Base-by-base conservation (phyloP, 345 rosid species). In the Populus deltoides region DNA sequence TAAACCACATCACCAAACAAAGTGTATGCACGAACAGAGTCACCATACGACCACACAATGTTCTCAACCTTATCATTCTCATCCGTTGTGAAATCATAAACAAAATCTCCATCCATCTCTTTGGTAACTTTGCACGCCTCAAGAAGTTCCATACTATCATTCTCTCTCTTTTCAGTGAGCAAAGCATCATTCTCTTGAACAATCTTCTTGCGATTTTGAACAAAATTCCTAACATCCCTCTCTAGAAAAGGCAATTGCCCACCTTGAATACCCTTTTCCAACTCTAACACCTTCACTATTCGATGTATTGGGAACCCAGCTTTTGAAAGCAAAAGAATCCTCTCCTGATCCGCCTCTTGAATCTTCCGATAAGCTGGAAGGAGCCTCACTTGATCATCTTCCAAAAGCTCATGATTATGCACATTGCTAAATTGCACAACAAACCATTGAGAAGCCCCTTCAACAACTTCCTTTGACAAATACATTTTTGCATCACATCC, bases 291-390 rank as follows among this genome's bases (percentile, higher is more conserved):
- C 91, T 90, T 92, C 31, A 95, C 94, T n/a, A 93, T 95, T 77
- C 93, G 92, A 72, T 93, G 91, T 33, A 95, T 92, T 0, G 99
- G 96, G 78, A 93, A 95, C 7, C 99, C 99, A 71, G 98, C 99
- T 86, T 93, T 93, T 6, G 97, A 93, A 11, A 95, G 87, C 80
- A 95, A 81, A 41, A 95, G 90, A 81, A 95, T 93, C 72, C 94
- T 88, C 36, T 95, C 97, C 82, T 92, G 98, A 82, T 95, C 99
- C 20, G 89, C 84, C 81, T 90, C 96, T 31, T 90, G 92, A 73
- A 95, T 93, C 88, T 95, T 95, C 38, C 98, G 83, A 82, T 95
- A 95, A 1, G 99, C 99, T 4, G 99, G 99, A 57, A 95, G 93
- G 25, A 95, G 80, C 73, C 97, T 89, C n/a, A 95, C 99, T 84